These are phyloP conservation scores for Pulveroboletus ravenelii DNA, from an alignment of 768 basidiomycete species.

Conservation along the genomic window DNA sequence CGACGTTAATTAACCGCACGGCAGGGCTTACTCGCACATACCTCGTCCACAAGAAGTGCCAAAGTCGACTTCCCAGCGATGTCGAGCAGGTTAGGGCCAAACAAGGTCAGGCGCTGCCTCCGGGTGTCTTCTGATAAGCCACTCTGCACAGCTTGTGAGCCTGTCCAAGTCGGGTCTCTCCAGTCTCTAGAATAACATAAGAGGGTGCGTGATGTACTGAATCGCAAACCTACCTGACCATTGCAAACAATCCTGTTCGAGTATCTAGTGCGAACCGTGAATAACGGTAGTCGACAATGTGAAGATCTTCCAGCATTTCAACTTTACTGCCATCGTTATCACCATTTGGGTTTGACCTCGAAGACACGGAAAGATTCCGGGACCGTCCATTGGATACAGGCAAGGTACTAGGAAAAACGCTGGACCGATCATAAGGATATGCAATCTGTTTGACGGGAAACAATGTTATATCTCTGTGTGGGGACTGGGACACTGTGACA, in stretches of 20 bases:
- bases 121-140: conserved; percentile 56
- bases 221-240: conserved; percentile 58
- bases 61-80: conserved; percentile 81
- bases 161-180: conserved; percentile 76
- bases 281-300: conserved; percentile 87
- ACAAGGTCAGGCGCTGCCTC: conserved; percentile 65
- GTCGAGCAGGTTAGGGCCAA: conserved; percentile 84
- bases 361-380: conserved; percentile 19
- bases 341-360: conserved; percentile 31
- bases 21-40: conserved; percentile 30
- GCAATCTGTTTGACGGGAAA: conserved; percentile 62
- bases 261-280: conserved; percentile 87
- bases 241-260: conserved; percentile 72
- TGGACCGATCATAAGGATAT: conserved; percentile 76
- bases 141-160: conserved; percentile 52
- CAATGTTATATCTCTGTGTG: conserved; percentile 76
- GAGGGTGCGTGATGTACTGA: background rate
- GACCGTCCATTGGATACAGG: conserved; percentile 27
- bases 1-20: conserved; percentile 1
- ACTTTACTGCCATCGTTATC: conserved; percentile 28
- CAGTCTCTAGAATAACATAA: conserved; percentile 60
- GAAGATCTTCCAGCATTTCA: conserved; percentile 47
- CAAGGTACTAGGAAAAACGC: conserved; percentile 59
- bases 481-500: conserved; percentile 51
- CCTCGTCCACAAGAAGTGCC: conserved; percentile 84